phyloP scores from a whole-genome alignment of 2,329 filamentous ascomycete species.

The Aspergillus carbonarius region DNA sequence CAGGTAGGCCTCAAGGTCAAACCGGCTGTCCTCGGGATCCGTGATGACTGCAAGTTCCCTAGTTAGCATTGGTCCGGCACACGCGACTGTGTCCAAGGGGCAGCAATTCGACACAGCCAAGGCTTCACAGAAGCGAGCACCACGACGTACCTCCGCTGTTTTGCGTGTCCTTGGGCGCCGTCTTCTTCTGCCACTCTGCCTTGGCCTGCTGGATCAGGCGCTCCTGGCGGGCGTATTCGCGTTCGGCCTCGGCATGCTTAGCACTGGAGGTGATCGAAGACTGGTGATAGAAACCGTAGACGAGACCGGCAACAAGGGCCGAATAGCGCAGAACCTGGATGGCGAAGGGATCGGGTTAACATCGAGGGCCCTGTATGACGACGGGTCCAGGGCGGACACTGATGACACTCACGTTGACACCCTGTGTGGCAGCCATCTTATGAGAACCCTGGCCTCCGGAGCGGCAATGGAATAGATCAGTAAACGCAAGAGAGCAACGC shows the following conservation, averaged over 20 bases:
- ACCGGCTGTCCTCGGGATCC: conserved; percentile 82
- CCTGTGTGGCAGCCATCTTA: conserved; percentile 63
- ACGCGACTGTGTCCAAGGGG: neutral
- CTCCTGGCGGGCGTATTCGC: conserved; percentile 88
- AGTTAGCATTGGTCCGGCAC: conserved; percentile 19
- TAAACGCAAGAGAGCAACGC: conserved; percentile 27
- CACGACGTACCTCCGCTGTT: conserved; percentile 38
- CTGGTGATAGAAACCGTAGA: conserved; percentile 97
- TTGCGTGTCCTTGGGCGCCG: conserved; percentile 50
- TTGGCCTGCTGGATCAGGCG: conserved; percentile 90
- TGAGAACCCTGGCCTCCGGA: conserved; percentile 43
- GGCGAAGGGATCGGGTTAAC: conserved; percentile 15
- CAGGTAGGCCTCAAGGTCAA: conserved; percentile 87
- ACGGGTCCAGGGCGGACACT: conserved; percentile 17
- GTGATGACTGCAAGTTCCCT: conserved; percentile 56
- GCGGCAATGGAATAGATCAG: conserved; percentile 41
- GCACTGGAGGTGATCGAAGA: conserved; percentile 71
- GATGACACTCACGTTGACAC: conserved; percentile 60
- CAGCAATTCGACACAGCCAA: neutral
- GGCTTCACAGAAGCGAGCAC: neutral
- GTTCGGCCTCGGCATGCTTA: conserved; percentile 68
- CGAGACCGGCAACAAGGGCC: conserved; percentile 83
- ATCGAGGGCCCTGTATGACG: conserved; percentile 15
- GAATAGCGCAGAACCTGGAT: conserved; percentile 92
- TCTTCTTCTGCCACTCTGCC: conserved; percentile 83